These are phyloP conservation scores for Leptomonas pyrrhocoris DNA, from an alignment of 208 protist species.

Conservation along the genomic window DNA sequence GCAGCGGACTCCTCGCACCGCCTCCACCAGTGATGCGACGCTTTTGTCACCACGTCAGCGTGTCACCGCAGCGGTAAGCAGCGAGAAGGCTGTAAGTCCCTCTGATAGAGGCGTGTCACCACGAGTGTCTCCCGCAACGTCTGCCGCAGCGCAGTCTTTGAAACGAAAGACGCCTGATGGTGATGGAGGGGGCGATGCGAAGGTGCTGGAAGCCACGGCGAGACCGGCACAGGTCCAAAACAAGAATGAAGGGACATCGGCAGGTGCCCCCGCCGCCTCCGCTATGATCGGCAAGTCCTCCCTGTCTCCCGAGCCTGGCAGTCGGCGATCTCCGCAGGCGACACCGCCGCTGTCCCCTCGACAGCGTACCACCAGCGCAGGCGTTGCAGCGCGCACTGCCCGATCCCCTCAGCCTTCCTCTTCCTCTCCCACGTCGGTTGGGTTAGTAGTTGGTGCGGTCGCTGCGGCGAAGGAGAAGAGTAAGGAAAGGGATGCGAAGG, in stretches of 20 bases:
- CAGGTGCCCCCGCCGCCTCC: too few species aligned
- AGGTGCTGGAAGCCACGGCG: too few species aligned
- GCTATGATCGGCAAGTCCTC: not conserved
- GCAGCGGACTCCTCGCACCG: not conserved
- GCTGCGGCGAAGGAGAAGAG: not conserved
- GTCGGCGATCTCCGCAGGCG: not conserved
- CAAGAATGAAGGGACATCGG: too few species aligned
- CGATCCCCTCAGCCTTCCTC: not conserved
- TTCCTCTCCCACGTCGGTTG: not conserved
- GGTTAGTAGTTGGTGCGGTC: not conserved
- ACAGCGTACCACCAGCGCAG: not conserved
- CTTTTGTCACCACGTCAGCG: not conserved
- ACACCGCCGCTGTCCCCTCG: not conserved
- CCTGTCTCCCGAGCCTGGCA: not conserved
- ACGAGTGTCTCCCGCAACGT: too few species aligned
- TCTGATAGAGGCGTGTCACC: too few species aligned
- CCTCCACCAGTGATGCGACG: not conserved
- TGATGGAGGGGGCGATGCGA: too few species aligned
- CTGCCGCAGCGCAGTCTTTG: too few species aligned
- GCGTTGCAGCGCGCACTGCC: not conserved
- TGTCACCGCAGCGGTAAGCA: not conserved
- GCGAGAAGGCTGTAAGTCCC: not conserved
- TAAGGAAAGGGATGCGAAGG: not conserved
- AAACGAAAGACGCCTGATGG: too few species aligned
- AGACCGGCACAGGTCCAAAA: too few species aligned